Conservation (phyloP, 148 eudicot genomes). For the Cornus suecica region DNA sequence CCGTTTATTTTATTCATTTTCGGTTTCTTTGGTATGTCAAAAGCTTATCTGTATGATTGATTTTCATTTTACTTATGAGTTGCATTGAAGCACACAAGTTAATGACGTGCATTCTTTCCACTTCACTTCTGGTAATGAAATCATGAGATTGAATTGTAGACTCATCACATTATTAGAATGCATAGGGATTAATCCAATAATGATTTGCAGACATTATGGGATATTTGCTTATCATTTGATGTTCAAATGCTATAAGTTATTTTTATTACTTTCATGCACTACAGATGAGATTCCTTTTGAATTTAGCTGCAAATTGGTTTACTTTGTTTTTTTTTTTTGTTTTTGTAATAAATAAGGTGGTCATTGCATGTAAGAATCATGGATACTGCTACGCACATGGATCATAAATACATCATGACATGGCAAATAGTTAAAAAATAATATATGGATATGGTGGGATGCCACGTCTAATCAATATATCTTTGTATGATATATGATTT, state of each 20-base stretch:
- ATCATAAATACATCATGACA: too few species aligned
- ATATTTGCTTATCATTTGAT: background rate
- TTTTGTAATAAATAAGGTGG: too few species aligned
- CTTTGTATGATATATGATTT: too few species aligned
- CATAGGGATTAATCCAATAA: background rate
- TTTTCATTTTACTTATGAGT: background rate
- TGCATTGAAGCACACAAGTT: background rate
- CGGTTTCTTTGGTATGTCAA: conserved; percentile 4
- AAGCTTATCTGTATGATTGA: background rate
- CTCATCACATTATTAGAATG: background rate
- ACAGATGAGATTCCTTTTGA: too few species aligned
- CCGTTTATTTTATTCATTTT: background rate
- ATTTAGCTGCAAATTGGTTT: too few species aligned
- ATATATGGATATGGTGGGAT: too few species aligned
- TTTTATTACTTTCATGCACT: background rate
- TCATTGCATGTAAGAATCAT: too few species aligned
- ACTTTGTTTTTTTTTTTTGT: too few species aligned
- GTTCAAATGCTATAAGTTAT: background rate
- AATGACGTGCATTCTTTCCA: background rate
- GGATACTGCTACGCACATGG: too few species aligned
- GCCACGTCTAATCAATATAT: too few species aligned
- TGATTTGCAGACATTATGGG: background rate
- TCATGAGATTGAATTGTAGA: background rate
- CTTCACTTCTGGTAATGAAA: background rate
- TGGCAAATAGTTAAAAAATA: too few species aligned